These are phyloP conservation scores for Plasmodium yoelii DNA, from an alignment of 169 alveolate species.

Conservation along the genomic window DNA sequence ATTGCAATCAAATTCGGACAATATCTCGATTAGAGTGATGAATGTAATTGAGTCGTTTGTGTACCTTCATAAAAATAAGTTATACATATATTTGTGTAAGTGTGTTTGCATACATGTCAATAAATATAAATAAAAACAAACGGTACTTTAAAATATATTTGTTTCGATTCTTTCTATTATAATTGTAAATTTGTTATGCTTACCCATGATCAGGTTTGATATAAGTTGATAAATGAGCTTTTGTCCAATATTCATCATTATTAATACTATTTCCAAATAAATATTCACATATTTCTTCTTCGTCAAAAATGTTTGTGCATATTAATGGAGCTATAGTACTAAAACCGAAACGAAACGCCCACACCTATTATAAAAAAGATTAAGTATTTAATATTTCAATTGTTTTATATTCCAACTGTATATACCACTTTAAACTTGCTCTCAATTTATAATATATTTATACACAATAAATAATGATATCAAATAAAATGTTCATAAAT, in stretches of 20 bases:
- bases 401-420: background rate
- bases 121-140: no score
- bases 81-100: background rate
- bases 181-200: constrained; percentile 19
- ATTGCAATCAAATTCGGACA: constrained; percentile 82
- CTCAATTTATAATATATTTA: background rate
- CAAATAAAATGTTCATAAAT: background rate
- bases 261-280: constrained; percentile 77
- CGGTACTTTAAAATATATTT: no score
- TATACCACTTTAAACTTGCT: background rate
- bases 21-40: constrained; percentile 81
- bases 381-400: no score
- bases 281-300: constrained; percentile 77
- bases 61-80: constrained; percentile 62
- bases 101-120: background rate
- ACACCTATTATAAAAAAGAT: constrained; percentile 13
- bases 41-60: constrained; percentile 79
- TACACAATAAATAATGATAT: no score
- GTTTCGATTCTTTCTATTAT: no score
- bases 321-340: constrained; percentile 81
- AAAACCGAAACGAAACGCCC: constrained; percentile 85
- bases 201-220: constrained; percentile 93
- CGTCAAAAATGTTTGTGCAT: constrained; percentile 80
- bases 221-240: constrained; percentile 84
- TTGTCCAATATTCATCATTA: constrained; percentile 82